Percentiles rank a stretch among this genome's conserved stretches.
Evolutionary conservation across 345 rosid genomes (phyloP).

Genomic region (Eucalyptus albens): DNA sequence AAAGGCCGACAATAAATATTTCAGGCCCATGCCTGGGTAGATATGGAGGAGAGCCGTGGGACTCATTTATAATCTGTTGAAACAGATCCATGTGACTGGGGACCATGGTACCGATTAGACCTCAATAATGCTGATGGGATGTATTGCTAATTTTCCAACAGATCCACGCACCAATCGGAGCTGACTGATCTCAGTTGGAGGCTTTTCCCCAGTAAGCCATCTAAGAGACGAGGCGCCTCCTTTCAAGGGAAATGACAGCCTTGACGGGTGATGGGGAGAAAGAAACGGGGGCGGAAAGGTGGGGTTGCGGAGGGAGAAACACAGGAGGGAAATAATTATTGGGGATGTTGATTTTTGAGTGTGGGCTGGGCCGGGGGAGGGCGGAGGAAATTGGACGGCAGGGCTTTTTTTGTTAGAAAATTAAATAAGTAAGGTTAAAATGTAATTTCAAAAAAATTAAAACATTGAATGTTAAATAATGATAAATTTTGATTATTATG

Average conservation of each 20-base stretch:
- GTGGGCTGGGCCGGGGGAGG: too few species aligned
- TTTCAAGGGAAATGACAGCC: constrained; percentile 11
- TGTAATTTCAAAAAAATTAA: too few species aligned
- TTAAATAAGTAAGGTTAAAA: too few species aligned
- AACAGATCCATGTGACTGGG: not conserved
- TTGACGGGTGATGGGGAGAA: too few species aligned
- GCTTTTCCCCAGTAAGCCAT: constrained; percentile 47
- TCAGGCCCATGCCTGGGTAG: not conserved
- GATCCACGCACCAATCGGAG: constrained; percentile 7
- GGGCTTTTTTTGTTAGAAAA: too few species aligned
- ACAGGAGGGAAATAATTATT: too few species aligned
- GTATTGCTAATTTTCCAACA: not conserved
- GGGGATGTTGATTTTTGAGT: too few species aligned
- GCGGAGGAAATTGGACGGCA: too few species aligned
- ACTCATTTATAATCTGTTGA: not conserved
- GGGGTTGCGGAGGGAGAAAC: too few species aligned
- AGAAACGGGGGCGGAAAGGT: too few species aligned
- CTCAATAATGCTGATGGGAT: not conserved
- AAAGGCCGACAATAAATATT: not conserved
- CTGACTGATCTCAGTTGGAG: constrained; percentile 17
- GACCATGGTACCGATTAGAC: not conserved
- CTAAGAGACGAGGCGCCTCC: constrained; percentile 68
- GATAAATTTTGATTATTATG: too few species aligned
- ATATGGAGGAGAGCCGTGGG: not conserved
- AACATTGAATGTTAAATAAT: too few species aligned